Base-by-base conservation (phyloP, 306 rosid species). In the Quercus aquifolioides region DNA sequence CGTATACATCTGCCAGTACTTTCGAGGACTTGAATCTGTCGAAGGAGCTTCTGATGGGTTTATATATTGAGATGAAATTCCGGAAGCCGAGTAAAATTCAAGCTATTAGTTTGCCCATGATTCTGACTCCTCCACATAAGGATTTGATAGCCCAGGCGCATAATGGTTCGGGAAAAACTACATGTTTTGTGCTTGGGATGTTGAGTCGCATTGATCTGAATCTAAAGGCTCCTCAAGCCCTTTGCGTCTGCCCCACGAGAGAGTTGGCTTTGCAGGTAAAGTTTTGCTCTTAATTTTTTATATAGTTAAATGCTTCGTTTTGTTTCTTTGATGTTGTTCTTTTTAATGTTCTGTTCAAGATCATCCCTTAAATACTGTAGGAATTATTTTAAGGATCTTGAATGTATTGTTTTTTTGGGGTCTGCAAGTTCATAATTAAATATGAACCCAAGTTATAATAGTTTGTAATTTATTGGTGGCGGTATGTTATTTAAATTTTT, bases 181-280 rank as follows among this genome's bases (percentile, higher is more conserved):
- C 99, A 15, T 94, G 99, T 78, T 94, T 94, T 49, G 97, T 92
- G 70, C 97, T 94, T 14, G 99, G 97, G 69, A 94, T 94, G 97
- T 79, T 92, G 70, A 90, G 95, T 82, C 97, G 99, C 0, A 91
- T 94, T 31, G 94, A 94, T 90, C 95, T 94, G 2, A 81, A 49
- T 19, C 1, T 86, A 69, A 84, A 87, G 85, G 89, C 80, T 73
- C 97, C 98, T 57, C 98, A 94, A 78, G 99, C 99, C 1, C 92
- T 91, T 26, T 94, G 97, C 58, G 88, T 94, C 58, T 94, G 99
- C 28, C 99, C 97, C 17, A 94, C 99, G 2, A 85, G 99, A 74
- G 99, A 94, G 85, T 70, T 94, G 70, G 97, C 97, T 59, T 84
- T 92, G 80, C 98, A 94, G 94, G 98, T 91, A 0, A 79, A 59